A percentile compares a stretch with the other conserved stretches of the same genome.
These are phyloP conservation scores for Kingdonia uniflora DNA, from an alignment of 164 flowering plant species.

Conservation along the genomic window DNA sequence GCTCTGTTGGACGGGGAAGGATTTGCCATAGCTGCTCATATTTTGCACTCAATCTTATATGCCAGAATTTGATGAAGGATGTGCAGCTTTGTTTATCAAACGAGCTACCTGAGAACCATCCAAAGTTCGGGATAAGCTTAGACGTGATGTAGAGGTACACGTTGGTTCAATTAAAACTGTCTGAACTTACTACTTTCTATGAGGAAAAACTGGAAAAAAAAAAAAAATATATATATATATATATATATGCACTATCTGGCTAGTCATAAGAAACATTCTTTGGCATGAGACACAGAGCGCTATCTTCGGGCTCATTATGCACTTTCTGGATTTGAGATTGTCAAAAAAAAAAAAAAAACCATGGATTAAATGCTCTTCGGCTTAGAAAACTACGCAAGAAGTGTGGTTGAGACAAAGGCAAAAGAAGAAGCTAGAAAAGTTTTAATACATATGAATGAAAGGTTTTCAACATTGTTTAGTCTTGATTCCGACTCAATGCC, in stretches of 20 bases:
- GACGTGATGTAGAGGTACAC: constrained; percentile 61
- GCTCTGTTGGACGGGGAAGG: constrained; percentile 32
- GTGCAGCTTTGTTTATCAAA: constrained; percentile 38
- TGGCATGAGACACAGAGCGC: constrained; percentile 49
- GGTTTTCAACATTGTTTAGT: constrained; percentile 80
- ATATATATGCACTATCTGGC: constrained; percentile 22
- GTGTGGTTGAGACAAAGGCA: constrained; percentile 55
- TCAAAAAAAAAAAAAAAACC: constrained; percentile 26
- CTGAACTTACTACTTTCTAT: constrained; percentile 30
- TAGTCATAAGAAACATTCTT: constrained; percentile 55
- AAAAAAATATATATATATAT: background rate
- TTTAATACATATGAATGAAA: constrained; percentile 72
- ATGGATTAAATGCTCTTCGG: constrained; percentile 35
- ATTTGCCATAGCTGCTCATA: constrained; percentile 50
- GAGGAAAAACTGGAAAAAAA: constrained; percentile 25
- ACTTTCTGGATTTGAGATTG: constrained; percentile 53
- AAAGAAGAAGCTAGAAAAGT: constrained; percentile 75
- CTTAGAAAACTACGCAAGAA: constrained; percentile 35
- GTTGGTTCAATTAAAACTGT: constrained; percentile 40
- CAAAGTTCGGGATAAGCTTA: constrained; percentile 52
- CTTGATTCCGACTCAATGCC: constrained; percentile 98
- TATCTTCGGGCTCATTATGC: constrained; percentile 30
- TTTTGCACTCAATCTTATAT: constrained; percentile 25
- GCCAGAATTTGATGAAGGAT: constrained; percentile 49
- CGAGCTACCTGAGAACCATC: constrained; percentile 65